phyloP scores from a whole-genome alignment of 306 rosid species.

The Acacia acuminata region DNA sequence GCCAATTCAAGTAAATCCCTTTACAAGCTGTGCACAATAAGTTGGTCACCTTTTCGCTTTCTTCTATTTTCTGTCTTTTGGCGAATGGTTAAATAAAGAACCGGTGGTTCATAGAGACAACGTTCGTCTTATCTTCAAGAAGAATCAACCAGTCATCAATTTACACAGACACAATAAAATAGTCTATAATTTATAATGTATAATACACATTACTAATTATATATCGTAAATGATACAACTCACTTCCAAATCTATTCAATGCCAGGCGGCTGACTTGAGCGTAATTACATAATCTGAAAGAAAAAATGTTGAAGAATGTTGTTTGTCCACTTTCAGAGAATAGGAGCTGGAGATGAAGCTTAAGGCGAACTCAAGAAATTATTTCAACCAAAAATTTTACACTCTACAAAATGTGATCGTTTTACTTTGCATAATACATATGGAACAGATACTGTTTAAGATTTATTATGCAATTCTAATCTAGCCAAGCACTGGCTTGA shows the following conservation, averaged over 20 bases:
- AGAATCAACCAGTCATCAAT: too few relatives aligned
- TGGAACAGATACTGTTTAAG: slow-evolving; percentile 30
- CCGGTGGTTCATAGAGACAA: not conserved
- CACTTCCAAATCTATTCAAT: not conserved
- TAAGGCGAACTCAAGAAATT: slow-evolving; percentile 14
- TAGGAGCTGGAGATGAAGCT: not conserved
- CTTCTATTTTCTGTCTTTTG: not conserved
- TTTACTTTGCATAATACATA: slow-evolving; percentile 45
- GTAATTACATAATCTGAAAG: not conserved
- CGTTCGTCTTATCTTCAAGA: not conserved
- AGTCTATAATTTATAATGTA: too few relatives aligned
- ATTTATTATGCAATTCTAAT: slow-evolving; percentile 54
- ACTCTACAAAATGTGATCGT: slow-evolving; percentile 34
- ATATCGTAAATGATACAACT: not conserved
- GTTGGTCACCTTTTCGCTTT: not conserved
- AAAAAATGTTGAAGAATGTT: not conserved
- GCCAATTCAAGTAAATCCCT: not conserved
- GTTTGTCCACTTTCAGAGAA: not conserved
- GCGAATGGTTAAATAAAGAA: not conserved
- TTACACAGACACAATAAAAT: too few relatives aligned
- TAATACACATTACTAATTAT: too few relatives aligned
- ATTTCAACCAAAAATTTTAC: slow-evolving; percentile 26
- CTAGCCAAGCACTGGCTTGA: slow-evolving; percentile 26
- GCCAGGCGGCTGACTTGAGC: not conserved
- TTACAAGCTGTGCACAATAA: not conserved